Conservation (phyloP, 192 early-diverging fungal species). For the Rhizophlyctis rosea region DNA sequence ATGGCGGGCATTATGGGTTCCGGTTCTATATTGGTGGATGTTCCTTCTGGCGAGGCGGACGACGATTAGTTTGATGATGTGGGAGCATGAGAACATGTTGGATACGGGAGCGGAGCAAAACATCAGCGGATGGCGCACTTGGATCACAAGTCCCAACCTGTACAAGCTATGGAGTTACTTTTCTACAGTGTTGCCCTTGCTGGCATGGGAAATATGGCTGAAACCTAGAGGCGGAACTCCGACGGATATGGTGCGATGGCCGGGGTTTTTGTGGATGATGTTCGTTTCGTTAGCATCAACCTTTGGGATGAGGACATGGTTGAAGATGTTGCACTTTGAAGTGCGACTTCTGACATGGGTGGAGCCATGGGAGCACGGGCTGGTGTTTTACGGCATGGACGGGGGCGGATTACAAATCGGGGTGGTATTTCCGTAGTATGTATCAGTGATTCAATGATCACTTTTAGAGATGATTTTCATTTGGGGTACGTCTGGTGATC, state of each 20-base stretch:
- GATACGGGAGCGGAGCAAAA: not conserved
- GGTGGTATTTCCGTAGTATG: too few species aligned
- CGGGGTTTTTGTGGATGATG: constrained; percentile 13
- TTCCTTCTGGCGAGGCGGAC: constrained; percentile 11
- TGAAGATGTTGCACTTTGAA: constrained; percentile 27
- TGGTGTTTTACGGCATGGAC: not conserved
- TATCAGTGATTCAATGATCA: too few species aligned
- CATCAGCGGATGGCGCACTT: not conserved
- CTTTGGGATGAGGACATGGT: constrained; percentile 15
- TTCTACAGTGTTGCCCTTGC: constrained; percentile 18
- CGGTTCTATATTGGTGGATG: constrained; percentile 25
- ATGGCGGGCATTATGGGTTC: constrained; percentile 19
- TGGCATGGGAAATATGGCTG: constrained; percentile 16
- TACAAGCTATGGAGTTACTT: constrained; percentile 23
- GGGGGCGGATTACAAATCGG: too few species aligned
- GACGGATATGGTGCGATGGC: constrained; percentile 22
- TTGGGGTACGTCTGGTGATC: too few species aligned
- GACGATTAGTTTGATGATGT: constrained; percentile 5
- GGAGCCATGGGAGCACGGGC: not conserved
- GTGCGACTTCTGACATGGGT: constrained; percentile 15
- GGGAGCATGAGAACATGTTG: constrained; percentile 23
- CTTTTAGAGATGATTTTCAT: too few species aligned
- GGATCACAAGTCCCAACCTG: not conserved
- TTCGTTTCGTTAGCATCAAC: constrained; percentile 9
- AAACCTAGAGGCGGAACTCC: constrained; percentile 10